Conservation (phyloP, 345 rosid species). For the Reutealis trisperma region DNA sequence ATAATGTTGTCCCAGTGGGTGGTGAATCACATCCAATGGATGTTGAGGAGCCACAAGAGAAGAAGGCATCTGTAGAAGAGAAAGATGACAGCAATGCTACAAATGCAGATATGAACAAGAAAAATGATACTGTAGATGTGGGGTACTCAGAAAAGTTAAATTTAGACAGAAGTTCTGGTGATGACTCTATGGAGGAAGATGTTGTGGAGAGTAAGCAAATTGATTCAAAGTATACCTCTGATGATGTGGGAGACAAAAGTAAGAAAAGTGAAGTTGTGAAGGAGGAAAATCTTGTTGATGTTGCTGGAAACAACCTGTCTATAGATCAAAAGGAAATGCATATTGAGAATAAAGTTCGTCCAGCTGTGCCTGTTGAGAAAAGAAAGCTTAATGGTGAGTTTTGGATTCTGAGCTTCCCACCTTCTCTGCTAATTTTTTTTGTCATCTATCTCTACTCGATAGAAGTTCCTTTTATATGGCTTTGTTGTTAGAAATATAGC, state of each 20-base stretch:
- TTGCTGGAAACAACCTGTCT: constrained; percentile 46
- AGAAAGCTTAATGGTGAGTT: constrained; percentile 75
- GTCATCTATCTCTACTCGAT: not conserved
- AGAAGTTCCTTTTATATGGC: not conserved
- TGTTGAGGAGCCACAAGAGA: constrained; percentile 77
- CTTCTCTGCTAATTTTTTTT: not conserved
- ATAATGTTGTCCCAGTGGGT: constrained; percentile 51
- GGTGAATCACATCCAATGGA: constrained; percentile 90
- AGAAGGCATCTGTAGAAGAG: constrained; percentile 61
- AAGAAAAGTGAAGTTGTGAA: constrained; percentile 48
- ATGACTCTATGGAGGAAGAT: constrained; percentile 96
- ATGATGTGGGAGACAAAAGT: constrained; percentile 51
- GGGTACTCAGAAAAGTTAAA: constrained; percentile 86
- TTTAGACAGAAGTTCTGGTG: constrained; percentile 96
- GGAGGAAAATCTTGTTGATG: constrained; percentile 48
- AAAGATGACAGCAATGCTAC: constrained; percentile 63
- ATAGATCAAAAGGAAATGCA: constrained; percentile 36
- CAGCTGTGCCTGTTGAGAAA: constrained; percentile 59
- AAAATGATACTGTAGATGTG: constrained; percentile 61
- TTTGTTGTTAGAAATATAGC: not conserved
- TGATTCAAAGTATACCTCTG: constrained; percentile 61
- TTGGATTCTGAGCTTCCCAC: not conserved
- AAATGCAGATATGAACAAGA: constrained; percentile 66
- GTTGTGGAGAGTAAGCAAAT: constrained; percentile 72
- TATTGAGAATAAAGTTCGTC: constrained; percentile 41